Percentiles rank a stretch among this genome's conserved stretches.
Conservation (phyloP, 148 eudicot species). For the Rhododendron ovatum region DNA sequence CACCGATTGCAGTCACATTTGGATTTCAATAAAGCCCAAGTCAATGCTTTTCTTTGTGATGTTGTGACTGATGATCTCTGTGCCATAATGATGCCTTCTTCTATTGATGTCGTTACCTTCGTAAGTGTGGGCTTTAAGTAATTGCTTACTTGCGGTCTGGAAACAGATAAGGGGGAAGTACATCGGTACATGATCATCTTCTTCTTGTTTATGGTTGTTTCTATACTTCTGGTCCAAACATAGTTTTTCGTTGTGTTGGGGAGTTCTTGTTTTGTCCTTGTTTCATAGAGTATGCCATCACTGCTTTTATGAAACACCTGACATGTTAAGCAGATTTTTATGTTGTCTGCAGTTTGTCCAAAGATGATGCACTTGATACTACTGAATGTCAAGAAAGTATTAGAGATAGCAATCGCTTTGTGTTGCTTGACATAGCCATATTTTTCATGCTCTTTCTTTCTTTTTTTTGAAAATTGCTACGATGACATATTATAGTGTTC, state of each 20-base stretch:
- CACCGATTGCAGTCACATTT: conserved; percentile 31
- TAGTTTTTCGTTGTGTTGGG: not conserved
- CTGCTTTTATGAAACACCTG: conserved; percentile 10
- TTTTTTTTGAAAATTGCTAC: not conserved
- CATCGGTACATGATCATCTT: not conserved
- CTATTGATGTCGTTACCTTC: conserved; percentile 40
- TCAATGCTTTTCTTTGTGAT: conserved; percentile 43
- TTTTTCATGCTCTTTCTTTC: not conserved
- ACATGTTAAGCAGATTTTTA: conserved; percentile 34
- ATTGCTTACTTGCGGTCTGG: not conserved
- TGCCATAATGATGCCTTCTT: conserved; percentile 26
- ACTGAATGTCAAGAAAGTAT: conserved; percentile 30
- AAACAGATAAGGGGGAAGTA: not conserved
- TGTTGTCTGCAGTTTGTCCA: conserved; percentile 46
- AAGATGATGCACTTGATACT: conserved; percentile 30
- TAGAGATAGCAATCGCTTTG: conserved; percentile 23
- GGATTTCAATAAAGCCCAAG: conserved; percentile 21
- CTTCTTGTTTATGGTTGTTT: not conserved
- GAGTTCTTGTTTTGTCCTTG: not conserved
- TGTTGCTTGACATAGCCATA: not conserved
- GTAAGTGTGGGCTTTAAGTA: conserved; percentile 19
- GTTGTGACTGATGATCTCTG: conserved; percentile 33
- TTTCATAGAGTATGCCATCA: no score
- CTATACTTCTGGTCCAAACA: not conserved
- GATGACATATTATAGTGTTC: not conserved